A percentile compares a stretch with the other conserved stretches of the same genome.
Evolutionary conservation across 345 rosid genomes (phyloP).

Genomic region (Syzygium aqueum): DNA sequence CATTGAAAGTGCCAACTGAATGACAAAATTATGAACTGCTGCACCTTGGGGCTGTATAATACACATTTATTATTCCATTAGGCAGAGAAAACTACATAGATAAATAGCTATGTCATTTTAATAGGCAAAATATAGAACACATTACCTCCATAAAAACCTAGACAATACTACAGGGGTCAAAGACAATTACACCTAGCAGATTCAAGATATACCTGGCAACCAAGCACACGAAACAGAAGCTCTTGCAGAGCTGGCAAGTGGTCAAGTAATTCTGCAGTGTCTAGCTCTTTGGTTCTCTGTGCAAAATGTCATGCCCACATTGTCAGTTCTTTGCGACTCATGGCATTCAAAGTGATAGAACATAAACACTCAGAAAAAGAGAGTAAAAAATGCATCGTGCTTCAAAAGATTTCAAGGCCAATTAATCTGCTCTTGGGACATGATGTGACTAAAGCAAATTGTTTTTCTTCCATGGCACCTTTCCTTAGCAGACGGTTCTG

Average conservation of each 20-base stretch:
- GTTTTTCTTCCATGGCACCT: background rate
- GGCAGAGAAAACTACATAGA: background rate
- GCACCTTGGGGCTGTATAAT: constrained; percentile 88
- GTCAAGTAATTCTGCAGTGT: constrained; percentile 75
- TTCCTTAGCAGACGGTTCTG: background rate
- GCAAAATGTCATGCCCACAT: background rate
- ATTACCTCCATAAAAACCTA: background rate
- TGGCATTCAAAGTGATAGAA: background rate
- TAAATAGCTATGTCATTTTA: background rate
- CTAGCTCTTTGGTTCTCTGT: constrained; percentile 92
- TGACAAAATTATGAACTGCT: constrained; percentile 68
- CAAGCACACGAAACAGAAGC: constrained; percentile 88
- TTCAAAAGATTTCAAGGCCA: background rate
- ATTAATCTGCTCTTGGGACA: background rate
- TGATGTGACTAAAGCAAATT: background rate
- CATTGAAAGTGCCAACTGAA: constrained; percentile 83
- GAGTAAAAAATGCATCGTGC: background rate
- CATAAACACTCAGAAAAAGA: background rate
- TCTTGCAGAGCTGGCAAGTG: constrained; percentile 90
- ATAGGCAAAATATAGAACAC: background rate
- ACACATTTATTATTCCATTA: constrained; percentile 6
- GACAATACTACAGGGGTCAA: background rate
- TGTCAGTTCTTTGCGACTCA: background rate
- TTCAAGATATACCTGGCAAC: constrained; percentile 57
- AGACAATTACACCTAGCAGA: background rate